phyloP scores from a whole-genome alignment of 192 early-diverging fungal genomes.

The Glomus cerebriforme region DNA sequence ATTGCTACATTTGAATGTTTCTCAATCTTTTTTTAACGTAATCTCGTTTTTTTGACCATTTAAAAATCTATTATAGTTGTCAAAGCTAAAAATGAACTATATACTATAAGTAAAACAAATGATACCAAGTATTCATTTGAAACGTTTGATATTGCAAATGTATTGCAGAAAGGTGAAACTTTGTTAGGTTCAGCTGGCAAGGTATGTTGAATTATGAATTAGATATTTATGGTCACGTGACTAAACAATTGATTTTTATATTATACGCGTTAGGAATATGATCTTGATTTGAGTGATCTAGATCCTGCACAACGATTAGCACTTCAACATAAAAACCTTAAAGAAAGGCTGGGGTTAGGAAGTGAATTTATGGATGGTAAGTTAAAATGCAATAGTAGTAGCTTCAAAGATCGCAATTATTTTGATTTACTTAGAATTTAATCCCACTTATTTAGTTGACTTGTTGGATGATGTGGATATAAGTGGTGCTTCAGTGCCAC shows the following conservation, averaged over 20 bases:
- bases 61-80: constrained; percentile 29
- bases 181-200: constrained; percentile 86
- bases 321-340: constrained; percentile 80
- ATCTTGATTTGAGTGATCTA: constrained; percentile 75
- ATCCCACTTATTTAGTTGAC: constrained; percentile 58
- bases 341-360: constrained; percentile 81
- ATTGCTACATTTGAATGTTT: not conserved
- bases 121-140: constrained; percentile 72
- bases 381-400: constrained; percentile 1
- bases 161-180: constrained; percentile 74
- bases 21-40: not conserved
- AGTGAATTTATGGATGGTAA: constrained; percentile 85
- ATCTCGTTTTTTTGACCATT: too few species aligned
- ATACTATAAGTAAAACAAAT: constrained; percentile 27
- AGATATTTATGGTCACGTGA: not conserved
- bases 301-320: constrained; percentile 82
- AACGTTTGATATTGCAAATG: constrained; percentile 80
- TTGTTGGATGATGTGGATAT: constrained; percentile 85
- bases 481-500: constrained; percentile 37
- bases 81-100: constrained; percentile 27
- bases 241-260: not conserved
- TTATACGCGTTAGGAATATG: constrained; percentile 68
- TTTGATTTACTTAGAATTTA: not conserved
- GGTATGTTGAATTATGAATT: not conserved
- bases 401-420: not conserved